phyloP scores from a whole-genome alignment of 257 asterid genomes.

The Solanum ossicruentum region DNA sequence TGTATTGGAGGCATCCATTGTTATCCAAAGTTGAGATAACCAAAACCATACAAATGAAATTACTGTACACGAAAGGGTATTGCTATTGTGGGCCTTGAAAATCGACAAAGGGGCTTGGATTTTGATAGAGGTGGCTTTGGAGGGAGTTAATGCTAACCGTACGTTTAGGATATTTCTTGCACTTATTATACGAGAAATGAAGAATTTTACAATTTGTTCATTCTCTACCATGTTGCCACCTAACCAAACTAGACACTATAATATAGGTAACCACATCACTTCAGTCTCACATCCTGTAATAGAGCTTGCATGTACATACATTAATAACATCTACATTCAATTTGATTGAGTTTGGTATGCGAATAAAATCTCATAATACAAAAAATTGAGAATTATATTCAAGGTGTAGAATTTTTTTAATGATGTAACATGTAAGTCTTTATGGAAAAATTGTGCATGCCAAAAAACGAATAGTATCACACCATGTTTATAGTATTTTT shows the following conservation, averaged over 20 bases:
- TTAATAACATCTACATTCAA: too few species aligned
- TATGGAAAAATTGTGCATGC: too few species aligned
- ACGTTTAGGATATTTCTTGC: background rate
- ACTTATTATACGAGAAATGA: background rate
- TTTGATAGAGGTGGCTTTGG: constrained; percentile 9
- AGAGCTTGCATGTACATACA: too few species aligned
- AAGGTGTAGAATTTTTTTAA: too few species aligned
- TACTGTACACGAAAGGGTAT: background rate
- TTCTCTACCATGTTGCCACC: too few species aligned
- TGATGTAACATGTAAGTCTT: too few species aligned
- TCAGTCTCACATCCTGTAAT: background rate
- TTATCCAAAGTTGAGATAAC: constrained; percentile 5
- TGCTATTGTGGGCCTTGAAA: constrained; percentile 10
- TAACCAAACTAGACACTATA: too few species aligned
- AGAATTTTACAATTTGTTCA: background rate
- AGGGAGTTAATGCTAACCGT: constrained; percentile 2
- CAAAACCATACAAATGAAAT: background rate
- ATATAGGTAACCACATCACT: background rate
- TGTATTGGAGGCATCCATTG: background rate
- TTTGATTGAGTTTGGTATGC: too few species aligned
- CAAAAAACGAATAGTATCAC: too few species aligned
- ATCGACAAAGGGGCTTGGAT: constrained; percentile 22
- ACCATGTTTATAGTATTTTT: too few species aligned
- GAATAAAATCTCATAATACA: too few species aligned
- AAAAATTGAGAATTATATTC: too few species aligned